phyloP scores from a whole-genome alignment of 1,139 yeast species.

The Yamadazyma sp. region DNA sequence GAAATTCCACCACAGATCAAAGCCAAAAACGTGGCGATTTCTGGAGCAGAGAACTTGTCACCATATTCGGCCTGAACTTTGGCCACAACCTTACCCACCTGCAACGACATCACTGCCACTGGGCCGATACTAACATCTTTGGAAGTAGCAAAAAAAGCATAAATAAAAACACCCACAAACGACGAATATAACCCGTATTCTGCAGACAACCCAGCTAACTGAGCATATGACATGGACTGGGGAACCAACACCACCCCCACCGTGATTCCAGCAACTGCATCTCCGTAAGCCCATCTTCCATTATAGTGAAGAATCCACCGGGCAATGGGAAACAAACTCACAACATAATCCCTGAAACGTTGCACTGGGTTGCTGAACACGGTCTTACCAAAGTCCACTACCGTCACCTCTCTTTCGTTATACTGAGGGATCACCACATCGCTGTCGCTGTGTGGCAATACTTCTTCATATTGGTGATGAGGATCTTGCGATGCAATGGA shows the following conservation, averaged over 20 bases:
- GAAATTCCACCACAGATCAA: constrained; percentile 85
- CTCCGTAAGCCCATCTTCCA: constrained; percentile 74
- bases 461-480: constrained; percentile 11
- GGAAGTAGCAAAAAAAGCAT: constrained; percentile 89
- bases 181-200: constrained; percentile 90
- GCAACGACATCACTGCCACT: constrained; percentile 93
- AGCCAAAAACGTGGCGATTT: constrained; percentile 78
- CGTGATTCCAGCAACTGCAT: constrained; percentile 87
- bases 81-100: constrained; percentile 76
- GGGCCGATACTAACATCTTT: constrained; percentile 97
- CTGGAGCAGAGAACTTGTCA: constrained; percentile 52
- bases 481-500: constrained; percentile 7
- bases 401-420: constrained; percentile 42
- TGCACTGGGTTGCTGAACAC: constrained; percentile 41
- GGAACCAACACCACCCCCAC: constrained; percentile 94
- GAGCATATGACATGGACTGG: constrained; percentile 94
- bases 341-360: constrained; percentile 44
- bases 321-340: constrained; percentile 74
- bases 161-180: constrained; percentile 86
- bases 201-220: constrained; percentile 76
- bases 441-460: constrained; percentile 5
- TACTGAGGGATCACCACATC: constrained; percentile 35
- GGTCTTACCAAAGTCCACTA: constrained; percentile 44
- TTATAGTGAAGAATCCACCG: constrained; percentile 87
- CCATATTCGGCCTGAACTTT: constrained; percentile 48